Evolutionary conservation across 2,329 filamentous ascomycete species (phyloP), one percentile per base, ranked within the genome.

Genomic region (Hymenoscyphus fructigenus): DNA sequence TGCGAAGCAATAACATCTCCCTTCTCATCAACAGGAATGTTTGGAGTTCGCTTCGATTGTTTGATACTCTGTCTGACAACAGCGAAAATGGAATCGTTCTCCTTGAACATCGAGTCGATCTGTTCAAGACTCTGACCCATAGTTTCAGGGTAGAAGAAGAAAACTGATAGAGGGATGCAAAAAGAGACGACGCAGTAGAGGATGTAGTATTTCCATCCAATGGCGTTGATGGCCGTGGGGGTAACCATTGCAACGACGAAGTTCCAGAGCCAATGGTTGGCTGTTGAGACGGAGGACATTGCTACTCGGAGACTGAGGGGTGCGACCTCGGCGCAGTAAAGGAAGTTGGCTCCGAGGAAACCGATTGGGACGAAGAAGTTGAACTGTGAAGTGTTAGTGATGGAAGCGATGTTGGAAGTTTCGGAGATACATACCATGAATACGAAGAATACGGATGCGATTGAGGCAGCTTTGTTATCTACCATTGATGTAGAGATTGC

Each of bases 121-220:
- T 81, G 85, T 79, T 90, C 88, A 7, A 90, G 80, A 58, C 79
- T 80, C 26, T 83, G 80, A 0, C 89, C 89, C 1, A 84, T 83
- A 0, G 89, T 91, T 80, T 92, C 90, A 81, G 63, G 87, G 86
- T 5, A 77, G 76, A 61, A 79, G 74, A 57, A 74, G 66, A 60
- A 76, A 26, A 50, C 72, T 61, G 63, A 74, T 41, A 41, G 75
- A 61, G 67, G 67, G 38, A 70, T 67, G 47, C 67, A 70, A 58
- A 65, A 66, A 23, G 59, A 57, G 1, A 69, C 86, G 17, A 69
- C 72, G 61, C 67, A 72, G 61, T 74, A 78, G 12, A 78, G 67
- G 23, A 78, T 72, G 63, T 77, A 78, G 59, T 77, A 77, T 12
- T 72, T 70, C 71, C 73, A 77, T 1, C 72, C 72, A 41, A 78